Base-by-base conservation (phyloP, 1,284 basidiomycete species). In the Xerocomus nothofagi region DNA sequence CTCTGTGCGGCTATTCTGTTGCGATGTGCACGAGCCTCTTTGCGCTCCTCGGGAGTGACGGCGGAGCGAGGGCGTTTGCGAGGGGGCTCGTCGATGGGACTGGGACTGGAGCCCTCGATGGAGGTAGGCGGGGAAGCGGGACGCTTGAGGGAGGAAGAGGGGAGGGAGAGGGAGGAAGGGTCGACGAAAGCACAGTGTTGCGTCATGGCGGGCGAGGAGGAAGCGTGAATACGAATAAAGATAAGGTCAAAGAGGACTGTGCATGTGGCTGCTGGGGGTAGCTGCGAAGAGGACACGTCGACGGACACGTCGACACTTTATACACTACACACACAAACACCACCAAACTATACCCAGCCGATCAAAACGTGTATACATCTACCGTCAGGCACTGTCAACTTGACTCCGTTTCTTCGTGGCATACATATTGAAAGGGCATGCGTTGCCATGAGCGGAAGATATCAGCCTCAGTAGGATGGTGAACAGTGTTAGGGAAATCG, bases 1-100 rank as follows among this genome's bases (percentile, higher is more conserved):
- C 90, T 87, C 73, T 91, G 88, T 9, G 88, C 88, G 10, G 88
- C 88, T 67, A 91, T 88, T 47, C 88, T 80, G 68, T 91, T 91
- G 51, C 88, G 80, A 71, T 90, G 87, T 17, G 88, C 88, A 52
- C 88, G 78, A 34, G 88, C 88, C 67, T 91, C 88, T 62, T 82
- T 88, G 64, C 87, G 85, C 62, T 90, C 86, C 56, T 90, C 88
- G 0, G 83, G 72, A 5, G 78, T 73, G 39, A 77, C 46, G 15
- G 80, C 80, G 11, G 81, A 76, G 59, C 87, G 83, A 32, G 79
- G 66, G 34, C 87, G 85, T 66, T 89, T 89, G 57, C 85, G 80
- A 33, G 83, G 76, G 26, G 79, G 78, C 42, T 75, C 77, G 30
- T 71, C 60, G 14, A 62, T 49, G 17, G 56, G 37, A 7, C 2